Base-by-base conservation (phyloP, 257 asterid genomes). In the Coffea canephora region DNA sequence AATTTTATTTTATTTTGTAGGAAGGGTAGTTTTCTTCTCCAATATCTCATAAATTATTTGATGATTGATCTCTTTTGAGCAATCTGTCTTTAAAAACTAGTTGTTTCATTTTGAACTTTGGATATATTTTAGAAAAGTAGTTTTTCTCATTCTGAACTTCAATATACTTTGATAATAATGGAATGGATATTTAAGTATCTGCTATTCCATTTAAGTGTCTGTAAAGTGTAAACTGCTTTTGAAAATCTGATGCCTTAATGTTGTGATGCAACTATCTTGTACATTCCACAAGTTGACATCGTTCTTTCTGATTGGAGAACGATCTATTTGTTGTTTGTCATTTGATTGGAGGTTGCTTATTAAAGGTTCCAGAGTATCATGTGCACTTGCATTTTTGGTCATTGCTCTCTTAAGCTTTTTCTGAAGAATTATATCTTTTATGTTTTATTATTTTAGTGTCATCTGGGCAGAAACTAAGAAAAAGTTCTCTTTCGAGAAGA, bases 71-170 rank as follows among this genome's bases (percentile, higher is more conserved):
- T 74, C 36, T 74, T 13, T 49, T 12, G 15, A 3, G 66, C 23
- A 27, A 59, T 59, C 66, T 59, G 7, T 52, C 48, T 31, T 18
- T 34, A 9, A 6, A 54, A 54, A 62, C 21, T 54, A 34, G 69
- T 74, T 73, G 46, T 25, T 31, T 16, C 6, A 45, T 46, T 73
- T 48, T 16, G 67, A 27, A 73, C 31, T 73, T 73, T 27, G 68
- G 21, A 31, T 54, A 31, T 55, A 14, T 27, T 15, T 3, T 34
- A 1, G 46, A 6, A 54, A 54, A 62, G 41, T 54, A 34, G 69
- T 74, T 74, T 74, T n/a, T 25, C 14, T 15, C 21, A 43, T 45
- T 73, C 77, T 15, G 77, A 50, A 73, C 16, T 73, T 73, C 31
- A 48, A 6, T 48, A 48, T 48, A 48, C 52, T 72, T 71, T 27